Evolutionary conservation across 1,284 basidiomycete species (phyloP).

Genomic region (Volvariella volvacea): DNA sequence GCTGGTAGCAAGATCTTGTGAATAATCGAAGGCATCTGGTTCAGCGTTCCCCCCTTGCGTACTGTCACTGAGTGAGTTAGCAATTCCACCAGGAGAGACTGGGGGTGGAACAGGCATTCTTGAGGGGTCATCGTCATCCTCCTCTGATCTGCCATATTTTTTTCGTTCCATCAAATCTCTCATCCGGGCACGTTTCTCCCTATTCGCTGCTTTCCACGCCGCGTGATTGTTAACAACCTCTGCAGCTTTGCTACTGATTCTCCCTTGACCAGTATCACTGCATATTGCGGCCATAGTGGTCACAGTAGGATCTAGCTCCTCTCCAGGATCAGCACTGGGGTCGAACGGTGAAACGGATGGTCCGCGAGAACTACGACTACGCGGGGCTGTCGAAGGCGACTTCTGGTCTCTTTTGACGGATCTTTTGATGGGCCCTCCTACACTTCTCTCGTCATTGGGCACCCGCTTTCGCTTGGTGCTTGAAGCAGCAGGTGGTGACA

Average conservation of each 20-base stretch:
- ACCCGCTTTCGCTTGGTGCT: too few species aligned
- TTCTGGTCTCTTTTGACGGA: slow-evolving; percentile 14
- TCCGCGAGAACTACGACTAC: slow-evolving; percentile 22
- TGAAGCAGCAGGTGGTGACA: too few species aligned
- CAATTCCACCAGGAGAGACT: slow-evolving; percentile 4
- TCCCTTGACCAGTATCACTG: slow-evolving; percentile 65
- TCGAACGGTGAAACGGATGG: slow-evolving; percentile 49
- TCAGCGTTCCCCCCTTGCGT: slow-evolving; percentile 32
- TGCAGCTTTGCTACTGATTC: slow-evolving; percentile 64
- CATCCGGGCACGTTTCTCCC: slow-evolving; percentile 58
- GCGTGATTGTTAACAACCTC: slow-evolving; percentile 63
- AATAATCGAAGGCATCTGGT: slow-evolving; percentile 49
- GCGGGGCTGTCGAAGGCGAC: slow-evolving; percentile 13
- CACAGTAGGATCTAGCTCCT: slow-evolving; percentile 68
- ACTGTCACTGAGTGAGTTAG: slow-evolving; percentile 23
- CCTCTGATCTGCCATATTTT: slow-evolving; percentile 55
- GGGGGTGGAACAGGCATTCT: slow-evolving; percentile 12
- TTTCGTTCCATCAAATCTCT: slow-evolving; percentile 57
- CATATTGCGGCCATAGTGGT: slow-evolving; percentile 75
- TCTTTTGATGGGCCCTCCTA: slow-evolving; percentile 9
- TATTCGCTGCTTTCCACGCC: slow-evolving; percentile 59
- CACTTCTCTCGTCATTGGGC: slow-evolving; percentile 7
- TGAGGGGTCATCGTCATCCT: slow-evolving; percentile 13
- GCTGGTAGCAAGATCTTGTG: slow-evolving; percentile 52
- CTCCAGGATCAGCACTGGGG: slow-evolving; percentile 55